A percentile compares a stretch with the other conserved stretches of the same genome.
These are phyloP conservation scores for Tuber borchii DNA, from an alignment of 495 filamentous ascomycete genomes.

Conservation along the genomic window DNA sequence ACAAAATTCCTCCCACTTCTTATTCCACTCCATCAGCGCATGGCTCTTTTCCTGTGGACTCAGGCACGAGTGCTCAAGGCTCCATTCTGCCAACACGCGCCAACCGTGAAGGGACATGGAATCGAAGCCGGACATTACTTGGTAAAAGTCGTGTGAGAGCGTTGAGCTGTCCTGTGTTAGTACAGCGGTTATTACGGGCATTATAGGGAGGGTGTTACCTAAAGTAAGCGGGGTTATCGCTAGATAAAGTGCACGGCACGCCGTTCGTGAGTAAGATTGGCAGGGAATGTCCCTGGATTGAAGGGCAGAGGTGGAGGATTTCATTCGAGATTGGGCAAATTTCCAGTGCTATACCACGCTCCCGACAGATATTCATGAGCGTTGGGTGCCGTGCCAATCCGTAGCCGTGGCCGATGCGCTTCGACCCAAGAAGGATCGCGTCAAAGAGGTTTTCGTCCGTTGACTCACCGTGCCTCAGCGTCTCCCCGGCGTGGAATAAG, in stretches of 20 bases:
- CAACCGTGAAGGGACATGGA: constrained; percentile 72
- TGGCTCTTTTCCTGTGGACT: constrained; percentile 48
- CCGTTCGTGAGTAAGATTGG: constrained; percentile 76
- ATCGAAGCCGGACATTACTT: constrained; percentile 72
- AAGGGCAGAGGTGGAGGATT: constrained; percentile 64
- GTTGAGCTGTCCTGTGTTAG: constrained; percentile 20
- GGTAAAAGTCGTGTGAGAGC: constrained; percentile 81
- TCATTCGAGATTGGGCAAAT: constrained; percentile 79
- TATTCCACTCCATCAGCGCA: constrained; percentile 76
- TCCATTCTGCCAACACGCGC: constrained; percentile 80
- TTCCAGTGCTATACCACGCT: constrained; percentile 78
- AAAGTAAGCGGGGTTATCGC: constrained; percentile 65
- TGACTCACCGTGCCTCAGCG: constrained; percentile 63
- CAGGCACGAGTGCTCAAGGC: constrained; percentile 51
- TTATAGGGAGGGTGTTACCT: constrained; percentile 29
- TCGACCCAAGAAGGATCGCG: constrained; percentile 73
- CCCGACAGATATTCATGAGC: constrained; percentile 75
- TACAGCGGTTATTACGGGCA: neutral
- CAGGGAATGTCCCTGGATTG: constrained; percentile 68
- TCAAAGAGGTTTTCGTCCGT: constrained; percentile 82
- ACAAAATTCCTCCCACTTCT: constrained; percentile 81
- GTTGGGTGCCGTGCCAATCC: constrained; percentile 83
- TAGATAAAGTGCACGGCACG: constrained; percentile 65
- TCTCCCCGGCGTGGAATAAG: constrained; percentile 86
- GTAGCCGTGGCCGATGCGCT: constrained; percentile 79